Base-by-base conservation (phyloP, 164 flowering plant species). In the Piper longum region DNA sequence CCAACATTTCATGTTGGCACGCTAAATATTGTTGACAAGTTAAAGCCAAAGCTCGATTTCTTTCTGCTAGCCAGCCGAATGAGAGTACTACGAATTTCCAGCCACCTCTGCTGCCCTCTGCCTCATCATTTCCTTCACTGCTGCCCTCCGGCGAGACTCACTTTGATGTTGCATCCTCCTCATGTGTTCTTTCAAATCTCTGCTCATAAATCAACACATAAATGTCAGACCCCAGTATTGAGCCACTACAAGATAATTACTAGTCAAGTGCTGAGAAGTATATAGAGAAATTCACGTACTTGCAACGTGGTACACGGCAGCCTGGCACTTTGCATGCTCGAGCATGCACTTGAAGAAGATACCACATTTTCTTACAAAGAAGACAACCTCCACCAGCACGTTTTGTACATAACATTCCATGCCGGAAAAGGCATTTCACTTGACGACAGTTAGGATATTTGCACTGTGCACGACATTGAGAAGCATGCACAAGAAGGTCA, bases 61-160 rank as follows among this genome's bases (percentile, higher is more conserved):
- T 48, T 8, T 14, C 14, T 13, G 3, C 3, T 48, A 14, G 14
- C 52, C 52, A 48, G 8, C 52, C 7, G 12, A 26, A 26, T 48
- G 14, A 48, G 11, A 48, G 2, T 48, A 48, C 8, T 14, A 12
- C 3, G 52, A 48, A 14, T 48, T 48, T 9, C 52, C 52, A 9
- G 52, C 52, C 3, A 48, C 52, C 52, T 95, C 99, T 41, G 97
- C 99, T 43, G 95, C 95, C 67, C 99, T 81, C 65, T 95, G 97
- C 71, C 99, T 87, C 99, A 95, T 87, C 99, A 95, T 95, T 79
- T 95, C 95, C 88, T 81, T 91, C 60, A 95, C 99, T 61, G 99
- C 99, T 57, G 96, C 97, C 72, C 99, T 86, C 56, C 99, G 68
- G 62, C 99, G 78, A 41, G 95, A 84, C 72, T 95, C 99, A 62